Evolutionary conservation across 73 alveolate species (phyloP).

Genomic region (Tetrahymena elliotti): DNA sequence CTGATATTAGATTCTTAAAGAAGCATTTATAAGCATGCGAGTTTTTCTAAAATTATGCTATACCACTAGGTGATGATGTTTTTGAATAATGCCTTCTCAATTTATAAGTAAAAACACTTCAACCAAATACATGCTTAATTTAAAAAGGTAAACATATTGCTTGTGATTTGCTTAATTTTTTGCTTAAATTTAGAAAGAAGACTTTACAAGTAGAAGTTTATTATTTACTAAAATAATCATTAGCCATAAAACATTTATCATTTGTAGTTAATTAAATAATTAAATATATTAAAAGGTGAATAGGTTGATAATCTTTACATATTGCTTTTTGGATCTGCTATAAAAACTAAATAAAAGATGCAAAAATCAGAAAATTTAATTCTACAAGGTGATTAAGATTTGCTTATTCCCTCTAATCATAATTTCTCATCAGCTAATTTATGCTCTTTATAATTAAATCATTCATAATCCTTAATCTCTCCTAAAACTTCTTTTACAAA

Average conservation of each 20-base stretch:
- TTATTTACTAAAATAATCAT: background rate
- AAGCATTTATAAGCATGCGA: background rate
- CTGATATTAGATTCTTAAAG: background rate
- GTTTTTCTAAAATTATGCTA: background rate
- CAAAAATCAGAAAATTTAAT: background rate
- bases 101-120: background rate
- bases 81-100: background rate
- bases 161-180: background rate
- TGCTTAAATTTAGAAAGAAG: background rate
- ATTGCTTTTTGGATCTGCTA: background rate
- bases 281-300: background rate
- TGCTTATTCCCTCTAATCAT: background rate
- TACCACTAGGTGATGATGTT: background rate
- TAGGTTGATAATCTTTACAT: background rate
- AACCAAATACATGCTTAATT: background rate
- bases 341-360: background rate
- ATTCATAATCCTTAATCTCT: background rate
- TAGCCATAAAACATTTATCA: background rate
- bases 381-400: background rate
- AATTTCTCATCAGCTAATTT: background rate
- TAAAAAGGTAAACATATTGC: background rate
- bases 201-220: background rate
- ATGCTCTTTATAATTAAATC: background rate
- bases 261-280: too few relatives aligned
- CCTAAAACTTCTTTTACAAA: background rate